phyloP scores from a whole-genome alignment of 345 rosid genomes.

The Microcos paniculata region DNA sequence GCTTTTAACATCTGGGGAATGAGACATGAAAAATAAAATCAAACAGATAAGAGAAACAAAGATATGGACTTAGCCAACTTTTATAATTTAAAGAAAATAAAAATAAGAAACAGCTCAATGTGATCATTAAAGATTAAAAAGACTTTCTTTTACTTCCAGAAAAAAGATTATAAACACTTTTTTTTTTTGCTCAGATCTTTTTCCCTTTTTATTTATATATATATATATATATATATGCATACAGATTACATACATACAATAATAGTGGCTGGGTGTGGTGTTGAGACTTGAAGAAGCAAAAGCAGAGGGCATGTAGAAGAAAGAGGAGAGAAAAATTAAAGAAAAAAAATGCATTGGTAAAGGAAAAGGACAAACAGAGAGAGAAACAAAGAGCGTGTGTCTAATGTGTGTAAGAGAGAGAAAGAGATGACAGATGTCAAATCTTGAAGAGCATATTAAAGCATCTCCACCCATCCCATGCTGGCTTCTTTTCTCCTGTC shows the following conservation, averaged over 20 bases:
- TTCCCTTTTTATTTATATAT: background rate
- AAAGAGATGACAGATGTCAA: constrained; percentile 43
- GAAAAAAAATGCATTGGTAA: background rate
- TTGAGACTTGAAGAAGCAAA: constrained; percentile 15
- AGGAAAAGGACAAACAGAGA: background rate
- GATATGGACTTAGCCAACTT: constrained; percentile 26
- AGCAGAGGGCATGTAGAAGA: constrained; percentile 6
- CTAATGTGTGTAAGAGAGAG: background rate
- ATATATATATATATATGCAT: too few species aligned
- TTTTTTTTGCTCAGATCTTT: constrained; percentile 5
- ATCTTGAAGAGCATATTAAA: constrained; percentile 36
- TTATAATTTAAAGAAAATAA: constrained; percentile 26
- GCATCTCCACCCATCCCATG: constrained; percentile 46
- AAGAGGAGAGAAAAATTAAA: constrained; percentile 6
- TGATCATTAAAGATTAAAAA: constrained; percentile 11
- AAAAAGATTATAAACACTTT: background rate
- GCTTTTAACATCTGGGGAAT: constrained; percentile 12
- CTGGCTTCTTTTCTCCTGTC: constrained; percentile 8
- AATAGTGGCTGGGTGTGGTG: constrained; percentile 4
- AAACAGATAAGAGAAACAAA: constrained; percentile 12
- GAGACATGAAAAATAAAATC: constrained; percentile 15
- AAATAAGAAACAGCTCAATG: constrained; percentile 22
- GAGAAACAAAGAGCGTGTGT: constrained; percentile 1
- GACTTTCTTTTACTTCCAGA: background rate
- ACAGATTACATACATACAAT: too few species aligned